phyloP scores from a whole-genome alignment of 345 rosid genomes.

The Adansonia digitata region DNA sequence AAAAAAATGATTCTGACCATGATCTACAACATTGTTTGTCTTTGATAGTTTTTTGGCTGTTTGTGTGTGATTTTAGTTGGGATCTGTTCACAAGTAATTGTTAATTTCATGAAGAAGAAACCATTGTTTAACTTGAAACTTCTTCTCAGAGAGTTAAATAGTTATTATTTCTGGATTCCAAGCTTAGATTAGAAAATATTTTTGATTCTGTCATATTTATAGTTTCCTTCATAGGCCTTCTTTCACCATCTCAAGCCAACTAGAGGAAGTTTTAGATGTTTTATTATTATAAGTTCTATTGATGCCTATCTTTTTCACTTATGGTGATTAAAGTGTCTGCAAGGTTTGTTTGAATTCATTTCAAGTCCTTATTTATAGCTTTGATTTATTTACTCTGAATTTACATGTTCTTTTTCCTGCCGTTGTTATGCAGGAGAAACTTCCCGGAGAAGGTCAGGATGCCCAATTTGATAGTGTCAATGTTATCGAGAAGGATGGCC shows the following conservation, averaged over 20 bases:
- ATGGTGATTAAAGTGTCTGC: neutral
- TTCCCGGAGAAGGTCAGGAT: slow-evolving; percentile 56
- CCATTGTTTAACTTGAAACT: neutral
- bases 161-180: neutral
- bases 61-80: neutral
- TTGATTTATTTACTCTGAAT: neutral
- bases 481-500: slow-evolving; percentile 46
- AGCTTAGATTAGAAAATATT: neutral
- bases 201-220: neutral
- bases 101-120: neutral
- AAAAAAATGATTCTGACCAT: neutral
- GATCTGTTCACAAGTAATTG: neutral
- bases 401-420: neutral
- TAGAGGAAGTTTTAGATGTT: neutral
- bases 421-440: slow-evolving; percentile 46
- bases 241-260: neutral
- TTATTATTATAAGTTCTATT: neutral
- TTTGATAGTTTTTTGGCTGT: neutral
- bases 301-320: neutral
- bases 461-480: slow-evolving; percentile 48
- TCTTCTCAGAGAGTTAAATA: neutral
- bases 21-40: neutral
- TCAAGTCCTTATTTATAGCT: neutral
- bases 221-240: neutral
- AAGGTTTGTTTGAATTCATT: neutral